These are phyloP conservation scores for Geotrichum cucujoidarum DNA, from an alignment of 1,139 yeast genomes.

Conservation along the genomic window DNA sequence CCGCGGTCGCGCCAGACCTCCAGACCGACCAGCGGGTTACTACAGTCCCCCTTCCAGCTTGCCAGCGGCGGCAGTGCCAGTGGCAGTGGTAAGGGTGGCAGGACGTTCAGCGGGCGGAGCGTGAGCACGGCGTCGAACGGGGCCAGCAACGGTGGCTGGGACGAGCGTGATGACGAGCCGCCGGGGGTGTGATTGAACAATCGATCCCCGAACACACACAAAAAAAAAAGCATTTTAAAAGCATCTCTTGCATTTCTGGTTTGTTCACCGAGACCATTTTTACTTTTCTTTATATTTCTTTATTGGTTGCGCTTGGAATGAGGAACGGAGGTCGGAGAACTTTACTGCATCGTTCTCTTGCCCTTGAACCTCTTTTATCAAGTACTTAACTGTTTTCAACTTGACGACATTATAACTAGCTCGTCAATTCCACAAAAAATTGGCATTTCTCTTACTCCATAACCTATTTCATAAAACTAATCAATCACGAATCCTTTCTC, in stretches of 20 bases:
- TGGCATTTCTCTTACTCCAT: too few relatives aligned
- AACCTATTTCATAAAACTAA: too few relatives aligned
- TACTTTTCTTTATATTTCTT: not conserved
- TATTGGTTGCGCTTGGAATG: not conserved
- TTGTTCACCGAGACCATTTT: not conserved
- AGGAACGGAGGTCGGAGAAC: too few relatives aligned
- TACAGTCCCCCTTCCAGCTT: not conserved
- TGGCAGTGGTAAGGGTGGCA: not conserved
- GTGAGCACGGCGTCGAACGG: not conserved
- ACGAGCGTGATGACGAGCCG: not conserved
- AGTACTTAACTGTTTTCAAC: too few relatives aligned
- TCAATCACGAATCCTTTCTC: too few relatives aligned
- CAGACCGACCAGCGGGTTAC: too few relatives aligned
- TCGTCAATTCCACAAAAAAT: too few relatives aligned
- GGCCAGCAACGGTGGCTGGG: conserved; percentile 2
- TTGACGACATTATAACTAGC: too few relatives aligned
- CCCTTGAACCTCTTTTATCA: too few relatives aligned
- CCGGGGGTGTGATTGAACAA: not conserved
- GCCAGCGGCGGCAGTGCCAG: not conserved
- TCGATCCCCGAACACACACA: not conserved
- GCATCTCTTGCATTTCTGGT: too few relatives aligned
- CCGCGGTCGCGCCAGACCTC: too few relatives aligned
- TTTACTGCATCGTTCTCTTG: not conserved
- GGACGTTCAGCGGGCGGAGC: not conserved
- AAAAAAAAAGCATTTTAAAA: too few relatives aligned